Base-by-base conservation (phyloP, 2,329 filamentous ascomycete species). In the Claviceps fusiformis region DNA sequence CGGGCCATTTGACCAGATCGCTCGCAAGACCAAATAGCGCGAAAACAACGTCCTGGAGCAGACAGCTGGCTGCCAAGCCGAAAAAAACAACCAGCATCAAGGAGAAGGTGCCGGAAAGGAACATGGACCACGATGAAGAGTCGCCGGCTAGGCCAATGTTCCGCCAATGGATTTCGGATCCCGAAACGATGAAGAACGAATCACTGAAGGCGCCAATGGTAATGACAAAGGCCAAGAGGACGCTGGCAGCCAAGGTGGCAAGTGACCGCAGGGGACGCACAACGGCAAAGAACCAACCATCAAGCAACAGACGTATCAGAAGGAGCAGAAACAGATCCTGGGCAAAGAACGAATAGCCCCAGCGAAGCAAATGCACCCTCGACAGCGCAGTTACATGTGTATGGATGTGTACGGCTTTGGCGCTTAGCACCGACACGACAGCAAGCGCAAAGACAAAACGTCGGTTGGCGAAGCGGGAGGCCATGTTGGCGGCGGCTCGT, bases 91-190 rank as follows among this genome's bases (percentile, higher is more conserved):
- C 62, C 35, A 64, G 24, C 1, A 58, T 50, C 7, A 63, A 64
- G 17, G 65, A 64, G 27, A 68, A 46, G 29, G 67, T 51, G 1
- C 68, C 68, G 1, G 66, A 61, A 2, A 70, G 61, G 13, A 71
- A 57, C 44, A 68, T 59, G 15, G 59, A 59, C 56, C 63, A 60
- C 1, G 65, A 66, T 1, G 65, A 64, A 11, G 65, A 58, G 39
- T 70, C 69, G 10, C 61, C 59, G 0, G 62, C 63, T 9, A 70
- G 50, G 13, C 58, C 66, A 27, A 68, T 57, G 50, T 71, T 70
- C 47, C 66, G 62, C 61, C 68, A 68, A 43, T 67, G 68, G 3
- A 71, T 62, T 53, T 71, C 68, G 7, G 64, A 63, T 19, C 68
- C 67, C 0, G 67, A 57, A 2, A 64, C 61, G n/a, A 56, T 45